These are phyloP conservation scores for Colletotrichum sidae DNA, from an alignment of 2,329 filamentous ascomycete species.

Conservation along the genomic window DNA sequence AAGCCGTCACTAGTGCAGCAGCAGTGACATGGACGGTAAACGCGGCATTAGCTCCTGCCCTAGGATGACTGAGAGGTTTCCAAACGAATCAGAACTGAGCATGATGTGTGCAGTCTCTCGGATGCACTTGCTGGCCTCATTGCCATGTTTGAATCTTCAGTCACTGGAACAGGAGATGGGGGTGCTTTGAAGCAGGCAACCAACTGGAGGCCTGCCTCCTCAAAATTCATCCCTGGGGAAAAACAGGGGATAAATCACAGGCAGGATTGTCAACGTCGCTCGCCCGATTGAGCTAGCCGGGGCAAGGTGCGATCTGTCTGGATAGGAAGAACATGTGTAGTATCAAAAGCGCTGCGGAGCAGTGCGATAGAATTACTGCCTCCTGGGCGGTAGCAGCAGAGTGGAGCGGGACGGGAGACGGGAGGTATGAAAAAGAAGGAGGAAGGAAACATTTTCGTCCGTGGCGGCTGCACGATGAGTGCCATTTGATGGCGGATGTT, in stretches of 20 bases:
- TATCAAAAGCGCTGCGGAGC: neutral
- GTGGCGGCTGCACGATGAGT: constrained; percentile 32
- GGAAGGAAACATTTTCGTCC: constrained; percentile 28
- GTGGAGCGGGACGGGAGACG: no score
- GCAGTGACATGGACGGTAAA: constrained; percentile 8
- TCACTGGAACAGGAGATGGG: no score
- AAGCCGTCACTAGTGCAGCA: constrained; percentile 24
- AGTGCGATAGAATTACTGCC: neutral
- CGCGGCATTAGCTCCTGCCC: constrained; percentile 9
- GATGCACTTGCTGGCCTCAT: no score
- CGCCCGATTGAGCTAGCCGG: constrained; percentile 8
- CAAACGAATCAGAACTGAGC: neutral
- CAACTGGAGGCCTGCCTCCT: neutral
- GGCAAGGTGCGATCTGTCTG: neutral
- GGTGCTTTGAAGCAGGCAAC: no score
- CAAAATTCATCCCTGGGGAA: neutral
- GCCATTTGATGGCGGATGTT: constrained; percentile 37
- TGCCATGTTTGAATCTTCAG: no score
- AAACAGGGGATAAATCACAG: constrained; percentile 1
- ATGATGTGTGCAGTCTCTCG: neutral
- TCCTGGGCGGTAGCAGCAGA: no score
- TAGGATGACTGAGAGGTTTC: neutral
- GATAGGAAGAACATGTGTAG: neutral
- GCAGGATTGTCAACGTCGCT: constrained; percentile 1
- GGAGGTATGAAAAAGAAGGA: neutral